These are phyloP conservation scores for Citrus unshiu DNA, from an alignment of 345 rosid species.

Conservation along the genomic window DNA sequence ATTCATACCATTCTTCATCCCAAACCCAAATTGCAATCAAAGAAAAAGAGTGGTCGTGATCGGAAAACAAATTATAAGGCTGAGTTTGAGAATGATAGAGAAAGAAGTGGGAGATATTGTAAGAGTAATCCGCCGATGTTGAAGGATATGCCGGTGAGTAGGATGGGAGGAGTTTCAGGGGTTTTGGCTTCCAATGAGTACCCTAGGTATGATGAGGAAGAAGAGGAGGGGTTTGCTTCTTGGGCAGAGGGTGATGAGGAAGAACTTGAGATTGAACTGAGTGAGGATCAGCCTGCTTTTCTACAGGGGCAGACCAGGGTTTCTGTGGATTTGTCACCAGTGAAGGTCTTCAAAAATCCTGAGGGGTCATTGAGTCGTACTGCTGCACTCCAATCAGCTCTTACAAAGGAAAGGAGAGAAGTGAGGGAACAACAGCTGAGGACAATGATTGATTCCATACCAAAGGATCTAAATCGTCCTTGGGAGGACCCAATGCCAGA, in stretches of 20 bases:
- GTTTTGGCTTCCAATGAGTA: slow-evolving; percentile 51
- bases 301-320: slow-evolving; percentile 72
- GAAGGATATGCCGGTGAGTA: slow-evolving; percentile 48
- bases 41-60: slow-evolving; percentile 25
- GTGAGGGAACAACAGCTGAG: slow-evolving; percentile 80
- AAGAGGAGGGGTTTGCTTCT: slow-evolving; percentile 60
- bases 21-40: slow-evolving; percentile 29
- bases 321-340: slow-evolving; percentile 76
- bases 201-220: slow-evolving; percentile 82
- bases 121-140: slow-evolving; percentile 52
- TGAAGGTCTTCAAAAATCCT: slow-evolving; percentile 88
- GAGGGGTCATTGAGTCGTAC: slow-evolving; percentile 91
- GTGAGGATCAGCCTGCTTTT: slow-evolving; percentile 87
- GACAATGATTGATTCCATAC: slow-evolving; percentile 87
- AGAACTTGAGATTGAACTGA: slow-evolving; percentile 89
- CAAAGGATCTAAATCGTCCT: slow-evolving; percentile 94
- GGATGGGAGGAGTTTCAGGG: slow-evolving; percentile 76
- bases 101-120: slow-evolving; percentile 5
- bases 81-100: slow-evolving; percentile 43
- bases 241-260: slow-evolving; percentile 84
- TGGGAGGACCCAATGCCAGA: slow-evolving; percentile 98
- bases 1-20: slow-evolving; percentile 84
- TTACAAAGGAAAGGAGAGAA: slow-evolving; percentile 77
- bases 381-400: slow-evolving; percentile 92
- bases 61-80: slow-evolving; percentile 51